Conservation (phyloP, 495 filamentous ascomycete genomes). For the Cudoniella acicularis region DNA sequence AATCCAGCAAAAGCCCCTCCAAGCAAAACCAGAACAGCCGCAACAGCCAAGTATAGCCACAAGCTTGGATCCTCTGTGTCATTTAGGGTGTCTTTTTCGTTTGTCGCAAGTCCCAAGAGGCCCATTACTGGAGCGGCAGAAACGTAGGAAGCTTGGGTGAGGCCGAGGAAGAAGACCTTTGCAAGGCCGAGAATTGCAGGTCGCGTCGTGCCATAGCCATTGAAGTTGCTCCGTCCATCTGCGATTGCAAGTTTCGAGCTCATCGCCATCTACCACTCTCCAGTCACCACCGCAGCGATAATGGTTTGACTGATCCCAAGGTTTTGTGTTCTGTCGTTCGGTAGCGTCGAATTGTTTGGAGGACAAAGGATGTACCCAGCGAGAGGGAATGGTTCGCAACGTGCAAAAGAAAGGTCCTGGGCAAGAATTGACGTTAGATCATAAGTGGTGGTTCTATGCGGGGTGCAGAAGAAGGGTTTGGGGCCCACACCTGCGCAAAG, state of each 20-base stretch:
- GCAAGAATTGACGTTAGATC: no score
- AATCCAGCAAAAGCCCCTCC: conserved; percentile 96
- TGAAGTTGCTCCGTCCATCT: conserved; percentile 7
- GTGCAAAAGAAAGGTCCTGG: no score
- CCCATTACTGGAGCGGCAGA: conserved; percentile 35
- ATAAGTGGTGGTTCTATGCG: not conserved
- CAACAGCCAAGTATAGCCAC: conserved; percentile 69
- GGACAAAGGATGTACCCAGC: not conserved
- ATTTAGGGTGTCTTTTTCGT: conserved; percentile 31
- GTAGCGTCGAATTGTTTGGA: not conserved
- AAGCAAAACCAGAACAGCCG: conserved; percentile 70
- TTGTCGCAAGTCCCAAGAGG: conserved; percentile 11
- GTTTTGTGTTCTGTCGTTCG: not conserved
- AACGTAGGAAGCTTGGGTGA: conserved; percentile 42
- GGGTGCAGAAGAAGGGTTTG: not conserved
- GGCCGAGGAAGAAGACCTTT: conserved; percentile 43
- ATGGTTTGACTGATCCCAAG: not conserved
- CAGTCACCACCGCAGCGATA: not conserved
- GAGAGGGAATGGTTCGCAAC: not conserved
- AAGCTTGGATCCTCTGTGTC: conserved; percentile 51
- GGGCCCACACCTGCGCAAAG: not conserved
- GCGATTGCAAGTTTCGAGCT: conserved; percentile 9
- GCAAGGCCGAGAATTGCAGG: conserved; percentile 43
- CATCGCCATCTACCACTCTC: conserved; percentile 10
- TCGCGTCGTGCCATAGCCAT: conserved; percentile 39